A percentile compares a stretch with the other conserved stretches of the same genome.
phyloP scores from a whole-genome alignment of 345 rosid genomes.

The Arabidopsis suecica region DNA sequence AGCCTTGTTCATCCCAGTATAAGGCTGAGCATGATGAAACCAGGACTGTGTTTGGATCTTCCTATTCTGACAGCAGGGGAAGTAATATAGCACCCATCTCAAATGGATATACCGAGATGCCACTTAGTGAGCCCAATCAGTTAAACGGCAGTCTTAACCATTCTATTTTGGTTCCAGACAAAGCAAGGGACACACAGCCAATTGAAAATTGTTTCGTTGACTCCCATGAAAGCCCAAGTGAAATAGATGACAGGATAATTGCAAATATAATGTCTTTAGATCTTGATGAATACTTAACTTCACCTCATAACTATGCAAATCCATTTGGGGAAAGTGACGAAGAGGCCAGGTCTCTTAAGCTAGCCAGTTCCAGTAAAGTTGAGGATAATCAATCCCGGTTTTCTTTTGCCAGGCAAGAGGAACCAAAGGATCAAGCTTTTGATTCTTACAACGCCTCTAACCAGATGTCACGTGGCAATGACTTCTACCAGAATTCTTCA shows the following conservation, averaged over 20 bases:
- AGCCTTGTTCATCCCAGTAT: constrained; percentile 55
- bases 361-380: constrained; percentile 57
- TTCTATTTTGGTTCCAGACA: constrained; percentile 48
- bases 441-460: constrained; percentile 49
- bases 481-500: constrained; percentile 51
- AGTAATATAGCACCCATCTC: constrained; percentile 43
- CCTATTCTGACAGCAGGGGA: constrained; percentile 50
- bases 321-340: constrained; percentile 56
- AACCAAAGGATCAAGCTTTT: constrained; percentile 50
- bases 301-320: constrained; percentile 70
- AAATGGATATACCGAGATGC: constrained; percentile 56
- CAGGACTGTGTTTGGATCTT: constrained; percentile 48
- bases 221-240: constrained; percentile 29
- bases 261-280: constrained; percentile 82
- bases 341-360: constrained; percentile 57
- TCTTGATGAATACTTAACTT: constrained; percentile 71
- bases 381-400: constrained; percentile 80
- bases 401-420: constrained; percentile 92
- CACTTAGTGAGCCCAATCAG: constrained; percentile 44
- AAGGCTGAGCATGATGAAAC: constrained; percentile 41
- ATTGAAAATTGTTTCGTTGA: constrained; percentile 18
- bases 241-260: constrained; percentile 77
- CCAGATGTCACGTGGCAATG: constrained; percentile 47
- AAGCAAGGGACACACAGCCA: constrained; percentile 46
- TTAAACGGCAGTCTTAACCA: constrained; percentile 47